These are phyloP conservation scores for Pichia sp. DNA, from an alignment of 1,139 yeast genomes.

Conservation along the genomic window DNA sequence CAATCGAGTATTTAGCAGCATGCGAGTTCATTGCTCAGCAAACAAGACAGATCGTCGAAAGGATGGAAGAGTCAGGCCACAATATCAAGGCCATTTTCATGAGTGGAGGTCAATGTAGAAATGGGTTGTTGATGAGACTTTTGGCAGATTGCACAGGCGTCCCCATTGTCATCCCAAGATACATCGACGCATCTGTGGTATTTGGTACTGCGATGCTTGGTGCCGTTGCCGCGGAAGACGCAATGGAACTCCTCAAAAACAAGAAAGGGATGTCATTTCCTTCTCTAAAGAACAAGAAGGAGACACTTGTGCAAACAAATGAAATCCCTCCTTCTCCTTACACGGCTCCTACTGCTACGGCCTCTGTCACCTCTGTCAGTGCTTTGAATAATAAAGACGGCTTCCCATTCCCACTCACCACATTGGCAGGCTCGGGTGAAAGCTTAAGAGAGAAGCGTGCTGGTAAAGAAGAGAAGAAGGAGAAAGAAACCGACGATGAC, in stretches of 20 bases:
- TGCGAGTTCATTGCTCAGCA: constrained; percentile 98
- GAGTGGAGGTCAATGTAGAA: constrained; percentile 97
- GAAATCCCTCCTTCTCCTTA: constrained; percentile 55
- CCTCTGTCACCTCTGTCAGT: constrained; percentile 52
- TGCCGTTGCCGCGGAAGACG: constrained; percentile 79
- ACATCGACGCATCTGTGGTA: constrained; percentile 95
- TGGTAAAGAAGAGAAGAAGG: constrained; percentile 32
- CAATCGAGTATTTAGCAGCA: constrained; percentile 83
- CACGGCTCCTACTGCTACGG: constrained; percentile 70
- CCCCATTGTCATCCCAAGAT: constrained; percentile 90
- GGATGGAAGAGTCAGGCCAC: constrained; percentile 79
- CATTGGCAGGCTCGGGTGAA: constrained; percentile 3
- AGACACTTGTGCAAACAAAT: background rate
- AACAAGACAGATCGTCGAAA: constrained; percentile 89
- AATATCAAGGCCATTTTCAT: constrained; percentile 68
- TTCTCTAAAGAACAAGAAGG: background rate
- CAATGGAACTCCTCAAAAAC: constrained; percentile 32
- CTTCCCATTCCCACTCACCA: constrained; percentile 50
- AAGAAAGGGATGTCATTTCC: background rate
- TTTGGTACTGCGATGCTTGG: constrained; percentile 93
- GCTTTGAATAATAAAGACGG: constrained; percentile 48
- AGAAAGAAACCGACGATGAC: constrained; percentile 39
- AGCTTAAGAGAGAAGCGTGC: constrained; percentile 30
- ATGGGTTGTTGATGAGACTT: constrained; percentile 79
- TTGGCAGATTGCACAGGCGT: constrained; percentile 90